Evolutionary conservation across 2,329 filamentous ascomycete species (phyloP).

Genomic region (Penicillium thymicola): DNA sequence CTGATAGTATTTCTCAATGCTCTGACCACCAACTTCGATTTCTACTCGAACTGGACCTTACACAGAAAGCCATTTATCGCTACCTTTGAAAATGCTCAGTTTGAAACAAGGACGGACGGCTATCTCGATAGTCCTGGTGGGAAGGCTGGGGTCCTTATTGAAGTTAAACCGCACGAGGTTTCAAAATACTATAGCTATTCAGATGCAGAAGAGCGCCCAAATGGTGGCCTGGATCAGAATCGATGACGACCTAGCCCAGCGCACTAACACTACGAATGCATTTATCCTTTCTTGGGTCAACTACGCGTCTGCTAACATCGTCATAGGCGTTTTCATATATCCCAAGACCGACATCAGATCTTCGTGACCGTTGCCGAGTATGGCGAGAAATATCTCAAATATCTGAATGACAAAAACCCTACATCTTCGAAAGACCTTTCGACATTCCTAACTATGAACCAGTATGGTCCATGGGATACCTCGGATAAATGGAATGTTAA

Average conservation of each 20-base stretch:
- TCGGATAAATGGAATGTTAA: accelerated
- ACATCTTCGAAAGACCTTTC: not conserved
- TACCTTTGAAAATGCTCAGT: not conserved
- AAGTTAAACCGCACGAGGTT: not conserved
- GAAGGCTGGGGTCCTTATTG: not conserved
- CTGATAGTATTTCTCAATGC: not conserved
- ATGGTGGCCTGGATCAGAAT: not conserved
- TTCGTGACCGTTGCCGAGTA: not conserved
- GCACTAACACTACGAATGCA: not conserved
- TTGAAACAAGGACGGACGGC: not conserved
- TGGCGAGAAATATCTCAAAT: not conserved
- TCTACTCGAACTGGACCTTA: not conserved
- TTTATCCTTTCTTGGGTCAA: not conserved
- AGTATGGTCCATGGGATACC: not conserved
- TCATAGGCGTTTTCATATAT: not conserved
- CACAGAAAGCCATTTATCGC: not conserved
- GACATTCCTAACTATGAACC: not conserved
- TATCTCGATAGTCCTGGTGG: not conserved
- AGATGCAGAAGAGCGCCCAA: not conserved
- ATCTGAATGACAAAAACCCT: not conserved
- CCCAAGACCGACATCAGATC: not conserved
- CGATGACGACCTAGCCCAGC: not conserved
- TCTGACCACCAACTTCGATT: not conserved
- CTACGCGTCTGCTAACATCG: not conserved
- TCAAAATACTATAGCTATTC: accelerated